Evolutionary conservation across 495 filamentous ascomycete species (phyloP).

Genomic region (Hypoxylon lienhwacheense): DNA sequence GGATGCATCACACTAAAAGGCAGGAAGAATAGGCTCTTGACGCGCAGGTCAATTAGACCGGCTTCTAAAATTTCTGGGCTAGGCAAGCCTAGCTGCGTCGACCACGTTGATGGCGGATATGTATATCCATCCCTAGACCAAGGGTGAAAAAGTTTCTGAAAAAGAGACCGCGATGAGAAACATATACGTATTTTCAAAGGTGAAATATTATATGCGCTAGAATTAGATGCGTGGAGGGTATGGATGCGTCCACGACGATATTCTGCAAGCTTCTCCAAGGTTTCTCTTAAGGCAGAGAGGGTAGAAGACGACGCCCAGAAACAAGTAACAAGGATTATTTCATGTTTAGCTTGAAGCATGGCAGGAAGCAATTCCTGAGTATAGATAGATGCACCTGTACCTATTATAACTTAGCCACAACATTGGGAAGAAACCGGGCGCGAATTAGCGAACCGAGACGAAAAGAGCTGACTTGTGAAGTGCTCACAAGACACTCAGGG

Average conservation of each 20-base stretch:
- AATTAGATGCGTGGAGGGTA: constrained; percentile 16
- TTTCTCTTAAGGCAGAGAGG: constrained; percentile 49
- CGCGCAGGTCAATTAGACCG: constrained; percentile 59
- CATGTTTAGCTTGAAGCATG: constrained; percentile 56
- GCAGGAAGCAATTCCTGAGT: constrained; percentile 55
- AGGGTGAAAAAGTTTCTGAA: constrained; percentile 72
- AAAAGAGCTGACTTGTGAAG: constrained; percentile 51
- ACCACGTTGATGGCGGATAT: constrained; percentile 61
- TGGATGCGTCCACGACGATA: constrained; percentile 35
- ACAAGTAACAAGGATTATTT: constrained; percentile 74
- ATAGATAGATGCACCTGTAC: constrained; percentile 54
- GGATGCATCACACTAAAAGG: constrained; percentile 79
- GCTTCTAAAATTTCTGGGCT: constrained; percentile 48
- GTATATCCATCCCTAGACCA: constrained; percentile 56
- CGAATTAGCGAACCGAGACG: constrained; percentile 50
- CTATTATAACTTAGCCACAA: neutral
- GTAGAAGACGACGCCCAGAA: constrained; percentile 70
- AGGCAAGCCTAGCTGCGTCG: constrained; percentile 61
- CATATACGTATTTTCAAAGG: constrained; percentile 58
- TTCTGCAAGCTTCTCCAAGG: constrained; percentile 56
- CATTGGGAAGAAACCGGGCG: neutral
- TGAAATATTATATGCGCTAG: constrained; percentile 1
- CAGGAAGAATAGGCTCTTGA: constrained; percentile 71
- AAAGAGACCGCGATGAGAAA: constrained; percentile 65
- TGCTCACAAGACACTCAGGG: constrained; percentile 47